Evolutionary conservation across 164 flowering plant species (phyloP).

Genomic region (Saururus chinensis): DNA sequence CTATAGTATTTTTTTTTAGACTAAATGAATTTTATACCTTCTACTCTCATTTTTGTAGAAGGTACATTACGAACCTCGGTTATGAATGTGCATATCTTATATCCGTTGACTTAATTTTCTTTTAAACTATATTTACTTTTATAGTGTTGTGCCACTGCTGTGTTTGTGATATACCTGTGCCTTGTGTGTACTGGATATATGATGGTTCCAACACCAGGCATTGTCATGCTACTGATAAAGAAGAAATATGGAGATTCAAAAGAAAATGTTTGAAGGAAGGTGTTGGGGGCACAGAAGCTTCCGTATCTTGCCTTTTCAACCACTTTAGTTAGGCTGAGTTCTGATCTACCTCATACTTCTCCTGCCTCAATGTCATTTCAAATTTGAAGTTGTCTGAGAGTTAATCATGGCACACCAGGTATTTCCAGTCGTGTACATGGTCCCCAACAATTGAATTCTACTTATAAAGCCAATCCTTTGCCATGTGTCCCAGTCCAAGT

Average conservation of each 20-base stretch:
- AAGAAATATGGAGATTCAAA: constrained; percentile 45
- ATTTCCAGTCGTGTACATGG: constrained; percentile 17
- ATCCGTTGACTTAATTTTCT: neutral
- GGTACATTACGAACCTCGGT: too few species aligned
- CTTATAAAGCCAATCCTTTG: constrained; percentile 16
- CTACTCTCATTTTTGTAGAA: too few species aligned
- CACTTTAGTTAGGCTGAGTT: constrained; percentile 4
- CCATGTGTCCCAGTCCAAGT: constrained; percentile 5
- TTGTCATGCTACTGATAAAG: constrained; percentile 68
- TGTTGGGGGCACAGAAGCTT: constrained; percentile 9
- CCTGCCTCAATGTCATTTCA: constrained; percentile 16
- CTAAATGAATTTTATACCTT: too few species aligned
- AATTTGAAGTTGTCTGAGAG: constrained; percentile 20
- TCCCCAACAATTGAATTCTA: constrained; percentile 6
- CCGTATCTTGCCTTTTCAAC: constrained; percentile 8
- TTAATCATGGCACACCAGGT: constrained; percentile 13
- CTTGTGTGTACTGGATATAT: too few species aligned
- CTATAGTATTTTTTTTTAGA: too few species aligned
- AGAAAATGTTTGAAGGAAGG: constrained; percentile 32
- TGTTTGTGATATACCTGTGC: too few species aligned
- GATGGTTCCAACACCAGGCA: too few species aligned
- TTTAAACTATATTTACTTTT: neutral
- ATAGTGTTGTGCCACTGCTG: too few species aligned
- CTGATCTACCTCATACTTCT: constrained; percentile 5
- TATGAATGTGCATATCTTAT: neutral